Evolutionary conservation across 2,329 filamentous ascomycete species (phyloP).

Genomic region (Macrophomina pseudophaseolina): DNA sequence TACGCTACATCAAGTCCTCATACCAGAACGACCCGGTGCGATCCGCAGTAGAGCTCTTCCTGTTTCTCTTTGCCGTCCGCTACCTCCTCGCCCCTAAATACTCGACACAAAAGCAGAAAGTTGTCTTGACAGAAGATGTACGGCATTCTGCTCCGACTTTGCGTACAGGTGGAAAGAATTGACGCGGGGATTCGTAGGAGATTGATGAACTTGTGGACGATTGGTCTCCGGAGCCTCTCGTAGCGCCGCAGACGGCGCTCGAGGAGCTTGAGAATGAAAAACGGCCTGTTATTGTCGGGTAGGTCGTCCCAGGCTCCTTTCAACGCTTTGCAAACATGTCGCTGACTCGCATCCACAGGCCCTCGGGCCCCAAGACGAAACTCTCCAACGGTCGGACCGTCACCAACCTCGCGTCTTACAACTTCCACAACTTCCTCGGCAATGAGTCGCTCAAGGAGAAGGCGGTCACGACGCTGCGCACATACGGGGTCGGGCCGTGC

Average conservation of each 20-base stretch:
- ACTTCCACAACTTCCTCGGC: conserved; percentile 95
- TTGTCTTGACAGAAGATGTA: conserved; percentile 80
- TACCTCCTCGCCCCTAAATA: conserved; percentile 93
- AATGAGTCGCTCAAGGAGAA: conserved; percentile 95
- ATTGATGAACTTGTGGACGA: conserved; percentile 97
- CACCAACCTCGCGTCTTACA: conserved; percentile 91
- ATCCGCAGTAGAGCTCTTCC: conserved; percentile 87
- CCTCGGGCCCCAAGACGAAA: conserved; percentile 88
- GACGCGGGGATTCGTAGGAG: conserved; percentile 59
- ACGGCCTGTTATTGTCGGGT: conserved; percentile 87
- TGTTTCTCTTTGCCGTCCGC: conserved; percentile 93
- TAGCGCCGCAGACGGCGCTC: conserved; percentile 71
- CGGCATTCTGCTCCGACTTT: background rate
- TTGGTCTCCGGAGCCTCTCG: conserved; percentile 93
- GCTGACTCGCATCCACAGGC: conserved; percentile 54
- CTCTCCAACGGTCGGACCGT: conserved; percentile 88
- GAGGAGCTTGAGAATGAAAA: conserved; percentile 86
- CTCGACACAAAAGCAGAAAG: conserved; percentile 86
- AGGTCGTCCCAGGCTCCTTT: conserved; percentile 35
- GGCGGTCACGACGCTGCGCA: conserved; percentile 89
- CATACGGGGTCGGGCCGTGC: conserved; percentile 95
- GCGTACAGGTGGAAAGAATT: background rate
- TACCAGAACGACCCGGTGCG: conserved; percentile 97
- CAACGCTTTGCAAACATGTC: background rate
- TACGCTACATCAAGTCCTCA: conserved; percentile 94